Evolutionary conservation across 2,329 filamentous ascomycete genomes (phyloP).

Genomic region (Cladophialophora chaetospira): DNA sequence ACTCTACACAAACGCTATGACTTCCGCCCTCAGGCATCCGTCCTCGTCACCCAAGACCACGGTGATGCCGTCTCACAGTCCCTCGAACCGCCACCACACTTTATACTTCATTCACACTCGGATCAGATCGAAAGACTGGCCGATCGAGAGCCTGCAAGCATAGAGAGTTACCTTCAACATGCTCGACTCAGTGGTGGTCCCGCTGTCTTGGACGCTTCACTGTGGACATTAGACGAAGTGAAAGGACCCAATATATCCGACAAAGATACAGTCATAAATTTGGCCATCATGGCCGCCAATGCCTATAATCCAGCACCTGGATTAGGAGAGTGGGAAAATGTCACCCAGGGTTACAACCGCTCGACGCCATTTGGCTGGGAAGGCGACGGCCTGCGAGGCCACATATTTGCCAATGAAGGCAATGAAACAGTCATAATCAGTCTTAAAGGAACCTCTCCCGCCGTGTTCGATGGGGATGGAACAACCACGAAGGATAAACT

Average conservation of each 20-base stretch:
- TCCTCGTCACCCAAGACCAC: conserved; percentile 62
- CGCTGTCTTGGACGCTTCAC: conserved; percentile 67
- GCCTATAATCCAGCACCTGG: conserved; percentile 78
- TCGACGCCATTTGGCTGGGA: conserved; percentile 93
- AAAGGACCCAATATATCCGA: conserved; percentile 79
- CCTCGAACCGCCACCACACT: conserved; percentile 52
- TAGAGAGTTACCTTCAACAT: conserved; percentile 76
- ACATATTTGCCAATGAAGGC: conserved; percentile 83
- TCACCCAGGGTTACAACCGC: conserved; percentile 77
- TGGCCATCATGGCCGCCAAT: conserved; percentile 86
- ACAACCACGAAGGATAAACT: conserved; percentile 97
- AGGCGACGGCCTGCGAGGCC: conserved; percentile 81
- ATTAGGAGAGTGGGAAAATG: conserved; percentile 79
- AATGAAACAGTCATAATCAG: conserved; percentile 90
- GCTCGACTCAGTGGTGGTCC: conserved; percentile 69
- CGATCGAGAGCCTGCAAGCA: conserved; percentile 72
- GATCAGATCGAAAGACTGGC: conserved; percentile 76
- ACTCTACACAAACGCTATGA: conserved; percentile 76
- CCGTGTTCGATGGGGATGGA: conserved; percentile 93
- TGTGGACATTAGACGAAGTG: conserved; percentile 82
- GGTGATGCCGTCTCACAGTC: conserved; percentile 53
- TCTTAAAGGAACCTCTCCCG: conserved; percentile 85
- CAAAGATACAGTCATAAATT: conserved; percentile 76
- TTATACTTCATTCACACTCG: conserved; percentile 65
- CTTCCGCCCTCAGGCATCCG: conserved; percentile 34